Base-by-base conservation (phyloP, 2,329 filamentous ascomycete genomes). In the Colletotrichum lindemuthianum region DNA sequence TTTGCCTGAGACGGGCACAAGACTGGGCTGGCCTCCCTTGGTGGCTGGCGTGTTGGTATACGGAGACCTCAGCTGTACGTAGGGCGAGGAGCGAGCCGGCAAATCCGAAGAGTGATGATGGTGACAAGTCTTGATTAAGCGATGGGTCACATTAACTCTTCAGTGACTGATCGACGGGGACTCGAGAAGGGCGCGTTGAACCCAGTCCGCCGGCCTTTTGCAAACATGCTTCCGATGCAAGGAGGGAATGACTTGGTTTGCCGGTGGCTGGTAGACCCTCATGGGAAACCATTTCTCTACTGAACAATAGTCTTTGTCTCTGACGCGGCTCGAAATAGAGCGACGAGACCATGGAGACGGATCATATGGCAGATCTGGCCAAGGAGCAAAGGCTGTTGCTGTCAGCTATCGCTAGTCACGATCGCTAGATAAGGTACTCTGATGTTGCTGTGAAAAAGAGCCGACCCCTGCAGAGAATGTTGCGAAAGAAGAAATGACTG, bases 11-110 rank as follows among this genome's bases (percentile, higher is more conserved):
- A 15, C 15, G 45, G 36, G 24, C 15, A 41, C 47, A 48, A 63
- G 56, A 33, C 13, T 10, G 51, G 63, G 63, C 24, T 63, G 63
- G 63, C n/a, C 63, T 63, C 63, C 63, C 63, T 65, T 13, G 51
- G 39, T 57, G 59, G 47, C 52, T 48, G 51, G 58, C 34, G 13
- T n/a, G 5, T 47, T 48, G 51, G 58, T 36, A 11, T n/a, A 4
- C 13, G 40, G 48, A 4, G 41, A 51, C 45, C 34, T 39, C 24
- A 9, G 33, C 33, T 49, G 45, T 34, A 34, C 40, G 44, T 44
- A 54, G 55, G 55, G 49, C 24, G 13, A 34, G 16, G 24, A 33
- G 58, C 41, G 57, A 16, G 39, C 44, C 50, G 36, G 37, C 6
- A 32, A n/a, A 24, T 43, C 9, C 24, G 36, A 36, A 24, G 24